Conservation (phyloP, 2,329 filamentous ascomycete species). For the Exophiala viscosa region DNA sequence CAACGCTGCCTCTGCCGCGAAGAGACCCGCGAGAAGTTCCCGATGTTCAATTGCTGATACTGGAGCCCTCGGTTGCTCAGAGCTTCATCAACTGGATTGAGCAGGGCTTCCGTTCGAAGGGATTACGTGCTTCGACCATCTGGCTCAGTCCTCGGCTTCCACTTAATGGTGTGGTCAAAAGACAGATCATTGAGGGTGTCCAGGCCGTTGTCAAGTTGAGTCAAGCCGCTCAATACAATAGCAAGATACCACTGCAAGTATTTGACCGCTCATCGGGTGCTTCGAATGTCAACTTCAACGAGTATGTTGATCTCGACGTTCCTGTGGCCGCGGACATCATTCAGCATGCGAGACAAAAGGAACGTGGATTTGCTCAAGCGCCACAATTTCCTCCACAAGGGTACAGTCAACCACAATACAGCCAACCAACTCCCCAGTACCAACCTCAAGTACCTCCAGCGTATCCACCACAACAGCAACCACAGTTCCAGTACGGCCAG, state of each 20-base stretch:
- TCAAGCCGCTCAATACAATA: slow-evolving; percentile 62
- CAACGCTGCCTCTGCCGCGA: slow-evolving; percentile 67
- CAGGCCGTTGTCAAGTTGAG: slow-evolving; percentile 77
- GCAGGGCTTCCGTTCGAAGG: slow-evolving; percentile 65
- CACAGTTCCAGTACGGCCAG: slow-evolving; percentile 19
- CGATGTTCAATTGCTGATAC: slow-evolving; percentile 81
- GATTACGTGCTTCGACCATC: slow-evolving; percentile 73
- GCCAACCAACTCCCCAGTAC: slow-evolving; percentile 27
- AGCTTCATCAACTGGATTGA: slow-evolving; percentile 84
- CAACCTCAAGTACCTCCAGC: slow-evolving; percentile 14
- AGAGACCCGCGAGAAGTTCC: slow-evolving; percentile 73
- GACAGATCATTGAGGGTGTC: slow-evolving; percentile 85
- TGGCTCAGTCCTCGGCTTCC: slow-evolving; percentile 73
- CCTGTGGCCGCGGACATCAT: slow-evolving; percentile 76
- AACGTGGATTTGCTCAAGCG: slow-evolving; percentile 32
- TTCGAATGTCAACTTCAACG: slow-evolving; percentile 75
- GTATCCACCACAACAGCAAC: slow-evolving; percentile 15
- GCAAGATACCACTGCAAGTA: slow-evolving; percentile 75
- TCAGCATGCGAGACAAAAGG: slow-evolving; percentile 60
- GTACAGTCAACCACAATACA: slow-evolving; percentile 32
- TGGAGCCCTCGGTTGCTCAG: slow-evolving; percentile 52
- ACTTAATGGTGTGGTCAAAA: slow-evolving; percentile 73
- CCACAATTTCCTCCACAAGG: slow-evolving; percentile 33
- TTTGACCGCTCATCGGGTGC: slow-evolving; percentile 76
- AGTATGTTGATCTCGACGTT: slow-evolving; percentile 81